phyloP scores from a whole-genome alignment of 2,329 filamentous ascomycete species.

The Exophiala mesophila region DNA sequence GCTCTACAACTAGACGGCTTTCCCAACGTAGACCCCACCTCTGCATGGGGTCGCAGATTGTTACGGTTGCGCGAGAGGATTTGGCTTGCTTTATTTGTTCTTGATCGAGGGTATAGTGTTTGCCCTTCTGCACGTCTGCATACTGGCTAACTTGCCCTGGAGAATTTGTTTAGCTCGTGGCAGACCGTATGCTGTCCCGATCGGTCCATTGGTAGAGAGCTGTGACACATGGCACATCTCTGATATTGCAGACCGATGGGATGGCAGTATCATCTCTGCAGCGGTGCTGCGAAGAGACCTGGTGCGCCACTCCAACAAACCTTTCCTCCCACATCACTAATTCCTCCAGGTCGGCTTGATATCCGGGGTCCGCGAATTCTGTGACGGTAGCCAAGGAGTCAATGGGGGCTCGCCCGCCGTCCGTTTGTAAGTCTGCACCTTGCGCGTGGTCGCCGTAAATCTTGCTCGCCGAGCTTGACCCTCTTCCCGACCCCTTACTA shows the following conservation, averaged over 20 bases:
- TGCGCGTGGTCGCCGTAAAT: no score
- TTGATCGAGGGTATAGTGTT: constrained; percentile 57
- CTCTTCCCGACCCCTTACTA: background rate
- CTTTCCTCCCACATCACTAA: constrained; percentile 1
- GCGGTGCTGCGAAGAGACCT: constrained; percentile 64
- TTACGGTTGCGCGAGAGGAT: constrained; percentile 62
- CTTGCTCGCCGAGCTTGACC: no score
- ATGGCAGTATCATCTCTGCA: constrained; percentile 68
- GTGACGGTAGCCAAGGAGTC: constrained; percentile 34
- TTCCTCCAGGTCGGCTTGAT: constrained; percentile 26
- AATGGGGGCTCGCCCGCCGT: constrained; percentile 34
- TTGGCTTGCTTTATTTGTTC: constrained; percentile 67
- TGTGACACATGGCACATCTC: constrained; percentile 67
- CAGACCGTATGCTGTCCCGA: constrained; percentile 62
- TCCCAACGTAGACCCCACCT: constrained; percentile 55
- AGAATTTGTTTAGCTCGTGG: constrained; percentile 64
- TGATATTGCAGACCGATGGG: constrained; percentile 59
- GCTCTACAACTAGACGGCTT: constrained; percentile 66
- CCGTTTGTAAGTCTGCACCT: constrained; percentile 11
- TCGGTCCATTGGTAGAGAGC: constrained; percentile 60
- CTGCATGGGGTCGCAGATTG: constrained; percentile 57
- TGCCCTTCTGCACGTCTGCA: constrained; percentile 30
- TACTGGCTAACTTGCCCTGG: constrained; percentile 29
- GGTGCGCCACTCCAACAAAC: constrained; percentile 32
- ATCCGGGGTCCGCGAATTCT: constrained; percentile 32